Evolutionary conservation across 1,284 basidiomycete species (phyloP), one percentile per base, ranked within the genome.

Genomic region (Inonotus hispidus): DNA sequence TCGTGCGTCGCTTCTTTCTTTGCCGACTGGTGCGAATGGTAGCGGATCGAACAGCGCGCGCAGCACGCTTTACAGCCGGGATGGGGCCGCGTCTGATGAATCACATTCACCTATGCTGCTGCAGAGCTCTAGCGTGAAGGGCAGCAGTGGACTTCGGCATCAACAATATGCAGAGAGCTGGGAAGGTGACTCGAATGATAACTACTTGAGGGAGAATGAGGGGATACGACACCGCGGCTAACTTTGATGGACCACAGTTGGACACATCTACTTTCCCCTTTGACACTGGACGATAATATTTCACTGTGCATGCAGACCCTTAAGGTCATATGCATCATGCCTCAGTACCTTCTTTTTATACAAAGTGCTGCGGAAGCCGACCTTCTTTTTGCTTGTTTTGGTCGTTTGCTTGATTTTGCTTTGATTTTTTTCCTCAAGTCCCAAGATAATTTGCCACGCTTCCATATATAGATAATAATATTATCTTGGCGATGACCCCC

Each of bases 1-100:
- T 14, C 81, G 82, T 57, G 77, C 81, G 61, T 88, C 85, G 19
- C 78, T 87, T 63, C 75, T 85, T 65, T 82, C 83, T 6, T 69
- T 83, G 53, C 76, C 77, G 4, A 59, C 49, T 25, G 64, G 61
- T 46, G 65, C 64, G 29, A 63, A 63, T 39, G 74, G 73, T 50
- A 76, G 75, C 53, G 75, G 76, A 54, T 73, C 71, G 62, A 79
- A 69, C 62, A 76, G 78, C 67, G 73, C 75, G 29, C 75, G 79
- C 23, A 81, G 75, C 65, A 81, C 78, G 21, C 66, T 80, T 68
- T 77, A 76, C 67, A 75, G 76, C 68, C 75, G 77, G 43, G 50
- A 52, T 27, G 79, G 79, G 56, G 79, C 77, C 53, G 69, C 68
- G 59, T 79, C 79, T 10, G 85, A 86, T 61, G 85, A 86, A 56